Evolutionary conservation across 441 rosid species (phyloP), one percentile per base, ranked within the genome.

Genomic region (Francoa sonchifolia): DNA sequence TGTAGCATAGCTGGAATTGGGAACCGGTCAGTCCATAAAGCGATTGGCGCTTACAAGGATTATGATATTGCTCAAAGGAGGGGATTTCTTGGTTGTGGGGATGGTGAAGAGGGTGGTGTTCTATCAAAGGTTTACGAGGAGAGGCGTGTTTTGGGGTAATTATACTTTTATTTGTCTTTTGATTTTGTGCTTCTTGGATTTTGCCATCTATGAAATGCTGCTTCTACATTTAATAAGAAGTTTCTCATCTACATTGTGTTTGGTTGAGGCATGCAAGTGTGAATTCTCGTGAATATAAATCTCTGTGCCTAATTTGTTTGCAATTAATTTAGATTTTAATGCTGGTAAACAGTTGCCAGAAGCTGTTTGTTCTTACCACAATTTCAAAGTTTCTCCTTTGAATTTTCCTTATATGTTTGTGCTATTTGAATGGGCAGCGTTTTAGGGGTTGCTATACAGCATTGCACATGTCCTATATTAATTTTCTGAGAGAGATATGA

Each of bases 1-100:
- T 50, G 71, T 34, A 36, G 70, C 66, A 19, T 74, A 27, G 38
- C 73, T 1, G 67, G 80, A 17, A 30, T 55, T 11, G 52, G 68
- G 11, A 52, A 44, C 30, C 52, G 68, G 9, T 56, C 63, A 2
- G 31, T 60, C 4, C 33, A 30, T 21, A 26, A 46, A 35, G 21
- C 55, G 19, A 41, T 55, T 10, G 39, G 54, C 26, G 16, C 43
- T 38, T 33, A 44, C 29, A 21, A 7, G 42, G 64, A 58, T 11
- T 47, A 15, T 32, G 21, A 39, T 54, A 4, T 44, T 8, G 6
- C 54, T 3, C 30, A 21, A 44, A 71, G 66, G 48, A 73, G 96
- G 57, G 73, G 40, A 36, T 85, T 90, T 71, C 76, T 85, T 39
- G 98, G 98, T n/a, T 79, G 89, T 22, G 96, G 98, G 23, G 96